Evolutionary conservation across 495 filamentous ascomycete genomes (phyloP), one percentile per base, ranked within the genome.

Genomic region (Penicillium lividum): DNA sequence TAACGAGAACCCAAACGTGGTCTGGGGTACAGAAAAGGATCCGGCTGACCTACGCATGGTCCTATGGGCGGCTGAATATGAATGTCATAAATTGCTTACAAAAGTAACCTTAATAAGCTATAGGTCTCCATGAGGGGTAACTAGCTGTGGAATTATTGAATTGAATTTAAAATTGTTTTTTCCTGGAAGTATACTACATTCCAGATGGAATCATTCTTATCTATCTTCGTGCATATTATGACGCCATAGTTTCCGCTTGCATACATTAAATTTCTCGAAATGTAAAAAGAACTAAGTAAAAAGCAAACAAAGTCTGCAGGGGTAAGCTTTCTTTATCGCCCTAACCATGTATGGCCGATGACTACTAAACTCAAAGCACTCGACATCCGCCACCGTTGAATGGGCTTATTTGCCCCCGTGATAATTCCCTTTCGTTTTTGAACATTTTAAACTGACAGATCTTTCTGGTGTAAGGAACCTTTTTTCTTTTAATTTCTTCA

Each of bases 301-400:
- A 53, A 53, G 28, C 25, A 49, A 53, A 40, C 54, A 64, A 63
- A 65, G 56, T 43, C 64, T 69, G 64, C 67, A 69, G 67, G 66
- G 67, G 67, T 64, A 67, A 22, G 67, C 64, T 64, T 33, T 46
- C 36, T 38, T 38, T 33, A 44, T 51, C 28, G 53, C 46, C 51
- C 60, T 60, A 60, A 56, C 51, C 51, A 48, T 60, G 51, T 40
- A 42, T 58, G 53, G 56, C 22, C 30, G 47, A 29, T 43, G 47
- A 50, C 47, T 50, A 16, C 44, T 50, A 47, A 56, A 49, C 38
- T 27, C 51, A 57, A 46, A 52, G 25, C 49, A 51, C 18, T 27
- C 16, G 33, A 57, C 47, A 47, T 43, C 59, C 59, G 59, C 59
- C 59, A 62, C 59, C 59, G 49, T 53, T 60, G 31, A 40, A 11